phyloP scores from a whole-genome alignment of 495 filamentous ascomycete genomes.

The Neurospora africana region DNA sequence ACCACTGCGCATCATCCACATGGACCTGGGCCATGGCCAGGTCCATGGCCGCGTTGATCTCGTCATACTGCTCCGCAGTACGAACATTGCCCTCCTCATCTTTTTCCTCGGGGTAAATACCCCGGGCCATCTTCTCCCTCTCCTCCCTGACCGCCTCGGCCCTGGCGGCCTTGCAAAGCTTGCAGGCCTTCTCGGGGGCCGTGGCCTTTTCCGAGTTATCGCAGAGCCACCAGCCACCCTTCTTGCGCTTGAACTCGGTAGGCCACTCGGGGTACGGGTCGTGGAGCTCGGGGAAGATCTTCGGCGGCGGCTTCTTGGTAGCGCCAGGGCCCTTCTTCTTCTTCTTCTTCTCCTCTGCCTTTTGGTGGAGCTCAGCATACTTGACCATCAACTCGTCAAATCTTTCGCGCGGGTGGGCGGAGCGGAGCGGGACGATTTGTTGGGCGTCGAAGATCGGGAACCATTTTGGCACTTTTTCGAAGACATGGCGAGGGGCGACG shows the following conservation, averaged over 20 bases:
- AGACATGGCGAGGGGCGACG: background rate
- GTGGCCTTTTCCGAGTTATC: background rate
- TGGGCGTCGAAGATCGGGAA: slow-evolving; percentile 16
- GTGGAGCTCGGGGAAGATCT: slow-evolving; percentile 19
- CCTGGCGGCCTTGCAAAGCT: slow-evolving; percentile 12
- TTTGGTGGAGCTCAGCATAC: slow-evolving; percentile 4
- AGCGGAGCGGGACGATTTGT: slow-evolving; percentile 4
- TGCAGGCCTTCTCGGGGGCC: slow-evolving; percentile 21
- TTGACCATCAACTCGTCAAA: slow-evolving; percentile 4
- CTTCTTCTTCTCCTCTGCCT: background rate
- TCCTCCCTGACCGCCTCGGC: background rate
- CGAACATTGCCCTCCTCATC: background rate
- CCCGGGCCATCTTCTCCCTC: background rate
- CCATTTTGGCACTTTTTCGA: slow-evolving; percentile 19
- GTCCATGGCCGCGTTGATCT: background rate
- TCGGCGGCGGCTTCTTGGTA: slow-evolving; percentile 9
- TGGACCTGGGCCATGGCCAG: background rate
- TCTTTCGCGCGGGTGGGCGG: slow-evolving; percentile 1
- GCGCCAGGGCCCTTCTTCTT: background rate
- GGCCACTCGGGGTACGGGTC: slow-evolving; percentile 22
- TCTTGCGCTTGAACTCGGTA: slow-evolving; percentile 7
- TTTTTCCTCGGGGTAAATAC: background rate
- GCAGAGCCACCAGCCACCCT: slow-evolving; percentile 34
- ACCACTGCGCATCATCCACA: background rate
- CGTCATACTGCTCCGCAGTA: background rate